Conservation (phyloP, 2,329 filamentous ascomycete species). For the Bipolaris gigantea region DNA sequence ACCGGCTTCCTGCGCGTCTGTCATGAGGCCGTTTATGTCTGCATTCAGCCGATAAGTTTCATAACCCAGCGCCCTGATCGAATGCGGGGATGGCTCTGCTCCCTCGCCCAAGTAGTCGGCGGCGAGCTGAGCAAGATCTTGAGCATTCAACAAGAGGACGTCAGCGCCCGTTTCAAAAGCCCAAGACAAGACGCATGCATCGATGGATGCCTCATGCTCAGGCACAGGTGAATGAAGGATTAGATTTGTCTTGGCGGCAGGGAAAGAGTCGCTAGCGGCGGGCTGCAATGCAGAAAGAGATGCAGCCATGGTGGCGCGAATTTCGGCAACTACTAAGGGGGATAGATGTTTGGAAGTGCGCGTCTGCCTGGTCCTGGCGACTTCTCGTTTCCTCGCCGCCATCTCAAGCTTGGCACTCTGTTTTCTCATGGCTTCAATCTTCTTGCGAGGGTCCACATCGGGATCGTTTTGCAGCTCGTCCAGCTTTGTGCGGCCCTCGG, state of each 20-base stretch:
- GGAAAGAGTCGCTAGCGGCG: slow-evolving; percentile 49
- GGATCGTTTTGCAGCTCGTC: slow-evolving; percentile 15
- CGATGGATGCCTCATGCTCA: slow-evolving; percentile 58
- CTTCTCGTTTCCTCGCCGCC: slow-evolving; percentile 16
- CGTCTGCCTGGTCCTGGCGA: slow-evolving; percentile 16
- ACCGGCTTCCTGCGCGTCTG: slow-evolving; percentile 30
- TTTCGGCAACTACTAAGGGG: slow-evolving; percentile 45
- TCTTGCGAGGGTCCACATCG: slow-evolving; percentile 9
- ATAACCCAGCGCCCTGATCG: slow-evolving; percentile 56
- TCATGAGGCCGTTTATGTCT: slow-evolving; percentile 28
- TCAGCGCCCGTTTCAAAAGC: slow-evolving; percentile 66
- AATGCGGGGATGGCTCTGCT: slow-evolving; percentile 51
- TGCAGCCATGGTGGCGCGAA: slow-evolving; percentile 55
- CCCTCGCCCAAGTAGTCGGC: slow-evolving; percentile 71
- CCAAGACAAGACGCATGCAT: slow-evolving; percentile 64
- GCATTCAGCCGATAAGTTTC: slow-evolving; percentile 54
- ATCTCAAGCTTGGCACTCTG: slow-evolving; percentile 18
- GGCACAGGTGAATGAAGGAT: slow-evolving; percentile 62
- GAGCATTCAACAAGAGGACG: slow-evolving; percentile 67
- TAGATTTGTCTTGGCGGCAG: slow-evolving; percentile 58
- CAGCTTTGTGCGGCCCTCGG: slow-evolving; percentile 11
- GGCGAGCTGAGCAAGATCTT: slow-evolving; percentile 69
- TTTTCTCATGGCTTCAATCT: slow-evolving; percentile 16
- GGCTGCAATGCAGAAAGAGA: slow-evolving; percentile 47
- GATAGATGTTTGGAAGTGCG: slow-evolving; percentile 23